Evolutionary conservation across 2,329 filamentous ascomycete species (phyloP).

Genomic region (Neopestalotiopsis rosae): DNA sequence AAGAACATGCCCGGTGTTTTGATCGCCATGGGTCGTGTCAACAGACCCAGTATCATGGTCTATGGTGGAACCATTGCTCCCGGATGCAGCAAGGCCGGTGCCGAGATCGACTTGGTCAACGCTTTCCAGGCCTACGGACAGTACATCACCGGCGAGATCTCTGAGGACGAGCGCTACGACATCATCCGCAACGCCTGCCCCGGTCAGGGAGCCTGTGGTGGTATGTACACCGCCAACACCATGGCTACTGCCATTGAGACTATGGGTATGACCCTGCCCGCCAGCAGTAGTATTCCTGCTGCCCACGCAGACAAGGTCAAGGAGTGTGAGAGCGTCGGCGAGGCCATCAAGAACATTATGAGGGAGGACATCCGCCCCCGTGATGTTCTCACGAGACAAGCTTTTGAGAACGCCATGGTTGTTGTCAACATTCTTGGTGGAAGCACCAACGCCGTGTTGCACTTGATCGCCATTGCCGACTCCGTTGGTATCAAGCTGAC

Average conservation of each 20-base stretch:
- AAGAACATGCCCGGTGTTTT: slow-evolving; percentile 57
- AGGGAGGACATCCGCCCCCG: slow-evolving; percentile 67
- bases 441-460: slow-evolving; percentile 62
- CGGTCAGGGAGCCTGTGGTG: slow-evolving; percentile 55
- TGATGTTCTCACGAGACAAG: slow-evolving; percentile 59
- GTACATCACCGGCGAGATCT: slow-evolving; percentile 51
- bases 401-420: slow-evolving; percentile 62
- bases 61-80: slow-evolving; percentile 95
- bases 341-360: slow-evolving; percentile 76
- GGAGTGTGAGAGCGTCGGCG: slow-evolving; percentile 75
- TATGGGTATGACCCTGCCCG: slow-evolving; percentile 57
- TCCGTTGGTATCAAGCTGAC: slow-evolving; percentile 56
- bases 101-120: slow-evolving; percentile 90
- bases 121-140: slow-evolving; percentile 96
- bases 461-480: slow-evolving; percentile 59
- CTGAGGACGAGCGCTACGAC: slow-evolving; percentile 49
- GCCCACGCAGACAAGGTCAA: slow-evolving; percentile 73
- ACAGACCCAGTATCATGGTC: slow-evolving; percentile 83
- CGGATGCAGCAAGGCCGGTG: slow-evolving; percentile 79
- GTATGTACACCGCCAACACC: slow-evolving; percentile 59
- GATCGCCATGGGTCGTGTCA: slow-evolving; percentile 57
- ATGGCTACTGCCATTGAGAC: slow-evolving; percentile 59
- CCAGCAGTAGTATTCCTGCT: slow-evolving; percentile 78
- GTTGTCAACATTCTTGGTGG: slow-evolving; percentile 61
- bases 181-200: slow-evolving; percentile 48